Conservation (phyloP, 148 eudicot genomes). For the Spergularia bocconei region DNA sequence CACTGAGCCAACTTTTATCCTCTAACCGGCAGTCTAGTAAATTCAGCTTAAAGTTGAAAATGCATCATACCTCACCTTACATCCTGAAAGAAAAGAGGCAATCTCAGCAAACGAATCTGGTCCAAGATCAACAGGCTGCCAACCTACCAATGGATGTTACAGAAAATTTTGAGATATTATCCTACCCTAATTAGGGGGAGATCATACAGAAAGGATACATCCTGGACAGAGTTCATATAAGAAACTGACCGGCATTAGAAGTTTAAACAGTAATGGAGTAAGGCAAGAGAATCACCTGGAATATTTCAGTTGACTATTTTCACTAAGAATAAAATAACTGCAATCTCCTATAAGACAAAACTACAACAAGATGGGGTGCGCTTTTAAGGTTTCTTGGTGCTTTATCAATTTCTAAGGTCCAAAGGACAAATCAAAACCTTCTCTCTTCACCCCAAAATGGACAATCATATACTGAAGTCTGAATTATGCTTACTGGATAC, state of each 20-base stretch:
- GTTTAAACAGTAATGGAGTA: background rate
- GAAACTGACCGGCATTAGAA: background rate
- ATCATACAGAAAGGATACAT: background rate
- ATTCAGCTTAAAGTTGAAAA: background rate
- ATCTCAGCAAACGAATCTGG: constrained; percentile 59
- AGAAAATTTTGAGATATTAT: background rate
- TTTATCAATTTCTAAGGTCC: too few species aligned
- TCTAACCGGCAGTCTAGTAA: too few species aligned
- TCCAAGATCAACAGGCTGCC: constrained; percentile 87
- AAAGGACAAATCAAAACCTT: too few species aligned
- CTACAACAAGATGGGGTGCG: too few species aligned
- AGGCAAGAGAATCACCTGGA: background rate
- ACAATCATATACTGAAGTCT: too few species aligned
- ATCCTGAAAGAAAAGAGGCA: constrained; percentile 50
- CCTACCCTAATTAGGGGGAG: background rate
- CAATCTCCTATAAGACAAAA: too few species aligned
- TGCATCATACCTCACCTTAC: constrained; percentile 60
- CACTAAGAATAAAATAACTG: background rate
- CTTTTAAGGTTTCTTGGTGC: too few species aligned
- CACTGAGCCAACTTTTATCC: too few species aligned
- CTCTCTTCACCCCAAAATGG: too few species aligned
- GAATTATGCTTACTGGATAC: too few species aligned
- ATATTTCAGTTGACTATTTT: background rate
- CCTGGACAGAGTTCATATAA: background rate
- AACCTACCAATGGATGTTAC: constrained; percentile 41